These are phyloP conservation scores for Ceratobasidium papillatum DNA, from an alignment of 1,284 basidiomycete genomes.

Conservation along the genomic window DNA sequence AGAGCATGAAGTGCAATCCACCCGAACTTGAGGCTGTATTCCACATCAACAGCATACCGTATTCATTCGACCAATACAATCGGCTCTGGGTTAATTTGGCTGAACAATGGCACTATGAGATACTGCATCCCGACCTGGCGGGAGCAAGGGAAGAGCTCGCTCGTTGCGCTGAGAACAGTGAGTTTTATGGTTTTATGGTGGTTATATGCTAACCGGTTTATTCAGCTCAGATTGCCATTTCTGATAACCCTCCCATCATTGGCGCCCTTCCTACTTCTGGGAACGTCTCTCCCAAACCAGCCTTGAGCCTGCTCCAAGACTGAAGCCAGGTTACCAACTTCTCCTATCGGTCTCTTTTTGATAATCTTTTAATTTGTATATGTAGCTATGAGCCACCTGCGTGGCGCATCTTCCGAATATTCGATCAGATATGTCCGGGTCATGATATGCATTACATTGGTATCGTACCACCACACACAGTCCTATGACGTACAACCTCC, in stretches of 20 bases:
- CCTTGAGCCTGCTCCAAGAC: too few relatives aligned
- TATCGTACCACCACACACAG: neutral
- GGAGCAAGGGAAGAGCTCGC: neutral
- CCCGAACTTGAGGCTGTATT: conserved; percentile 1
- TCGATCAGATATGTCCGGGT: neutral
- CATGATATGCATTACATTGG: neutral
- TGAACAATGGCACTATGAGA: neutral
- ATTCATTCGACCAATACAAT: conserved; percentile 12
- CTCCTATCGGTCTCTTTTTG: too few relatives aligned
- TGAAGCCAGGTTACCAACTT: too few relatives aligned
- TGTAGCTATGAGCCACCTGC: too few relatives aligned
- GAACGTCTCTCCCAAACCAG: too few relatives aligned
- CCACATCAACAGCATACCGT: neutral
- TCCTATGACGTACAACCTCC: neutral
- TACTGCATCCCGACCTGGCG: neutral
- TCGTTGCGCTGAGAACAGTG: neutral
- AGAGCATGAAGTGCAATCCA: neutral
- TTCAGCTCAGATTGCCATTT: too few relatives aligned
- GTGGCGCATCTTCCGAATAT: neutral
- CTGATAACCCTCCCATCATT: too few relatives aligned
- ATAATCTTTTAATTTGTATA: too few relatives aligned
- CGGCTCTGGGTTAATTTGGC: conserved; percentile 4
- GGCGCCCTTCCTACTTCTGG: too few relatives aligned
- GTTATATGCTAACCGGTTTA: too few relatives aligned
- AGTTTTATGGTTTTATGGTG: neutral